Base-by-base conservation (phyloP, 2,329 filamentous ascomycete genomes). In the Fusarium fujikuroi region DNA sequence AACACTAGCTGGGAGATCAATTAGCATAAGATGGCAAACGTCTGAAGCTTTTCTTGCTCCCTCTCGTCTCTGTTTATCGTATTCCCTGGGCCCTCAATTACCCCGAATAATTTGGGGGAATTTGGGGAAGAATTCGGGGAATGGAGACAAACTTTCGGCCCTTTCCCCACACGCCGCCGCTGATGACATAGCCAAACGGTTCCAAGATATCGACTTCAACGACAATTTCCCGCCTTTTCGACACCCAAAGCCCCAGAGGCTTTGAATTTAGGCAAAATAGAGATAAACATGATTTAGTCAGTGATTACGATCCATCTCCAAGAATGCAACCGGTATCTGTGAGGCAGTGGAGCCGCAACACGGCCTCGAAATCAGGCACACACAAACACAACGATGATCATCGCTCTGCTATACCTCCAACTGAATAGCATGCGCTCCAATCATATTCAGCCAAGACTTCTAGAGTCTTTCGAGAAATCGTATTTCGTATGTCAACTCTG, bases 401-500 rank as follows among this genome's bases (percentile, higher is more conserved):
- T 61, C 63, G 67, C 72, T 54, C 23, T 23, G 63, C 10, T 9
- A 8, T 37, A 71, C 19, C 23, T 34, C 23, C 25, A 56, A 16
- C 32, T 15, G 21, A 43, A 23, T 9, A 40, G 30, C 62, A 76
- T 75, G 75, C 75, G 75, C 75, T 74, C 75, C 75, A 77, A 77
- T 77, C 54, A 62, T 39, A 15, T 23, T 5, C 15, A 37, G 25
- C n/a, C 37, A 58, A 37, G 25, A 9, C 46, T 57, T 68, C 63
- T 16, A 19, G 11, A 46, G 34, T 16, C 28, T 56, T 74, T 74
- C 70, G 42, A 69, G 52, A 67, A 74, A 28, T 37, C 49, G 40
- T 57, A 57, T 21, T 5, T 23, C 16, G 10, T 9, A 34, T 47
- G 64, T 64, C 56, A 28, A 63, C 16, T 53, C 68, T 54, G 63